Evolutionary conservation across 2,329 filamentous ascomycete species (phyloP), one percentile per base, ranked within the genome.

Genomic region (Pezicula neosporulosa): DNA sequence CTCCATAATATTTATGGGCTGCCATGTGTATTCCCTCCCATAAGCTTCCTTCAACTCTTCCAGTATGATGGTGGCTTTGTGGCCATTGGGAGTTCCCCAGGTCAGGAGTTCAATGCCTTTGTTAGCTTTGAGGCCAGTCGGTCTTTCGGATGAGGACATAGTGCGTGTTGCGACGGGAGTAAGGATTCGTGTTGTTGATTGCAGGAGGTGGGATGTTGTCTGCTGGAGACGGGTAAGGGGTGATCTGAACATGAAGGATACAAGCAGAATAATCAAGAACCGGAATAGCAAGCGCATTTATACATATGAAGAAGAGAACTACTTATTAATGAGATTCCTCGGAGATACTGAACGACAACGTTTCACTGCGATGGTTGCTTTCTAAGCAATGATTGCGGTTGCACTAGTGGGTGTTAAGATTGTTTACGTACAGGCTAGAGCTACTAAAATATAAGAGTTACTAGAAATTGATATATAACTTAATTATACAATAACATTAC

Each of bases 21-120:
- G 82, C 60, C 68, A 77, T 4, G 78, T 78, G 67, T 86, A 87
- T 13, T 80, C 72, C 51, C 75, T 72, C 48, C 80, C 81, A 55
- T 87, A 87, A 12, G 78, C 78, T n/a, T 77, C 82, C 60, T 82
- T 83, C 46, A 87, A 71, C 68, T 87, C 84, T 63, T 87, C 84
- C 37, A 87, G 76, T 18, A 86, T 61, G 56, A 87, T 80, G 51
- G 75, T 78, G 30, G 71, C 74, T 63, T 87, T 86, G 68, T 72
- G 70, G 53, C 77, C 77, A 50, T 80, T 81, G 45, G 77, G 77
- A 1, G 77, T 80, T 42, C 69, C 73, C 70, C 72, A 79, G 0
- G 82, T 86, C 30, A 87, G 70, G 53, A 86, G 76, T 70, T 87
- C 83, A 54, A 86, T 82, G 67, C 83, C 83, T 47, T 78, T 80